Evolutionary conservation across 805 yeast genomes (phyloP).

Genomic region (Metahyphopichia silvanorum): DNA sequence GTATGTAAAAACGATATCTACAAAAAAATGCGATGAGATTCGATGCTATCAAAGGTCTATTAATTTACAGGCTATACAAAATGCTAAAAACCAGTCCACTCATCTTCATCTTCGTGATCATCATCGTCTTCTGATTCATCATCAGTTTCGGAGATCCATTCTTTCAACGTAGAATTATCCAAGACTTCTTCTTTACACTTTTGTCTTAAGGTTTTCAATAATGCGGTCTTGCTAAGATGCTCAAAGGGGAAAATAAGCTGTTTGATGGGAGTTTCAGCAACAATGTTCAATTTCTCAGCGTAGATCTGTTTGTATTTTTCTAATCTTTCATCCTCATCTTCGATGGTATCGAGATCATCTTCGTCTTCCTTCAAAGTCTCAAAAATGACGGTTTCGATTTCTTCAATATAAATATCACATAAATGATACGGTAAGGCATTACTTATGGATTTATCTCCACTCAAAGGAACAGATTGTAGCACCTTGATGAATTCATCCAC

Average conservation of each 20-base stretch:
- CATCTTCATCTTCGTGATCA: slow-evolving; percentile 13
- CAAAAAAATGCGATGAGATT: too few relatives aligned
- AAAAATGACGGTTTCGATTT: slow-evolving; percentile 65
- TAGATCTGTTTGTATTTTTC: slow-evolving; percentile 14
- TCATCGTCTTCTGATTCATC: slow-evolving; percentile 16
- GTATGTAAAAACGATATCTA: too few relatives aligned
- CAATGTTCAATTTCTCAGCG: slow-evolving; percentile 27
- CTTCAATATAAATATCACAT: slow-evolving; percentile 81
- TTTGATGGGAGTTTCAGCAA: slow-evolving; percentile 49
- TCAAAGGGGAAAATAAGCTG: slow-evolving; percentile 60
- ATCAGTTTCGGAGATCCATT: slow-evolving; percentile 51
- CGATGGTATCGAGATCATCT: slow-evolving; percentile 29
- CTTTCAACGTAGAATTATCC: slow-evolving; percentile 56
- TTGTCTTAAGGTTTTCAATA: slow-evolving; percentile 60
- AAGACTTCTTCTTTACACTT: slow-evolving; percentile 66
- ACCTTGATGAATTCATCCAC: slow-evolving; percentile 45
- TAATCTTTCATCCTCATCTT: slow-evolving; percentile 33
- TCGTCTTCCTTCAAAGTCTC: slow-evolving; percentile 46
- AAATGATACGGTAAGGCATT: slow-evolving; percentile 81
- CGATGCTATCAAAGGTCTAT: not conserved
- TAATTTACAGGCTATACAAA: slow-evolving; percentile 2
- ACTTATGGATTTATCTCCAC: slow-evolving; percentile 59
- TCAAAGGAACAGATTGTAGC: slow-evolving; percentile 45
- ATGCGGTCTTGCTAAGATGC: slow-evolving; percentile 44
- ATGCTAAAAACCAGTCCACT: slow-evolving; percentile 31